Percentiles rank a stretch among this genome's conserved stretches.
Conservation (phyloP, 1,284 basidiomycete species). For the Ustilago xerochloae region DNA sequence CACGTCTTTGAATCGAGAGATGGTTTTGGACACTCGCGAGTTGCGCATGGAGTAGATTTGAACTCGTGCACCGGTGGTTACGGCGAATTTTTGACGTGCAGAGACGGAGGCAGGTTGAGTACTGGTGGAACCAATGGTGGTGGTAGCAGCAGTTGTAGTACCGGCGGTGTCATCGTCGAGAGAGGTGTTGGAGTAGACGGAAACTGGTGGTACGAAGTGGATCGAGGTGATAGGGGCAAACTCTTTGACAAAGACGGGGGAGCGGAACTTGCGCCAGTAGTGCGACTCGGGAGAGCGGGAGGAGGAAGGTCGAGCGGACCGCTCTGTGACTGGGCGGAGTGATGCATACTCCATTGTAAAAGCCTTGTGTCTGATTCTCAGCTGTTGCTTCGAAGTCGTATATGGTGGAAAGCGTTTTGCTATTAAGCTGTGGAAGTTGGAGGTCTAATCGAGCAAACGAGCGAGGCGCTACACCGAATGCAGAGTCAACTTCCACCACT, state of each 20-base stretch:
- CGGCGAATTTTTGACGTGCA: constrained; percentile 78
- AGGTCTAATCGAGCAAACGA: no score
- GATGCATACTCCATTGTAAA: constrained; percentile 38
- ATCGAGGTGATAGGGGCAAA: constrained; percentile 66
- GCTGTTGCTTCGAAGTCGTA: background rate
- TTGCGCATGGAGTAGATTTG: constrained; percentile 96
- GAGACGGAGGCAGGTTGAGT: constrained; percentile 32
- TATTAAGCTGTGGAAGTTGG: no score
- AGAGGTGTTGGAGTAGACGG: constrained; percentile 31
- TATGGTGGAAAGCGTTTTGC: no score
- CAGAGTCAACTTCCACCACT: no score
- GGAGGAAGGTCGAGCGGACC: constrained; percentile 28
- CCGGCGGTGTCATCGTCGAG: constrained; percentile 24
- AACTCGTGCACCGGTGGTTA: constrained; percentile 91
- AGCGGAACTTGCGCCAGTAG: constrained; percentile 65
- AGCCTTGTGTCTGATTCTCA: background rate
- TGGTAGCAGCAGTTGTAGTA: background rate
- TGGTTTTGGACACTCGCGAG: constrained; percentile 93
- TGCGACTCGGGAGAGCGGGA: constrained; percentile 54
- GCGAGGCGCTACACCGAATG: no score
- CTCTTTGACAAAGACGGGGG: constrained; percentile 65
- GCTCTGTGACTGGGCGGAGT: constrained; percentile 23
- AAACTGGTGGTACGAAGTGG: constrained; percentile 59
- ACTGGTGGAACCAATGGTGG: constrained; percentile 30
- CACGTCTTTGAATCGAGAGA: constrained; percentile 95